A percentile compares a stretch with the other conserved stretches of the same genome.
Conservation (phyloP, 306 rosid genomes). For the Lathyrus tuberosus region DNA sequence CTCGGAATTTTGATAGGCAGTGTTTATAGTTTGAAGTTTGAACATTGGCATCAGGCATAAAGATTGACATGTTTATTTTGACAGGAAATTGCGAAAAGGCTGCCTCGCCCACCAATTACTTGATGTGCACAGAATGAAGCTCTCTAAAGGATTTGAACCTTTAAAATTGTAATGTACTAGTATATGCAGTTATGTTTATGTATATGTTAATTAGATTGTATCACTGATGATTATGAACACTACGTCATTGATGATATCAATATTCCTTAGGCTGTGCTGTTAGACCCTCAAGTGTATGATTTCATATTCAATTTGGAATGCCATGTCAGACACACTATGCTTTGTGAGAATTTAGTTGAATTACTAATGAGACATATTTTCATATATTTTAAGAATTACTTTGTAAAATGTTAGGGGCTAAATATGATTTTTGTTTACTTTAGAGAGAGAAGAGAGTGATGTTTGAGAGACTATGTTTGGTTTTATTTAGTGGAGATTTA, state of each 20-base stretch:
- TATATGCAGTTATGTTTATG: constrained; percentile 33
- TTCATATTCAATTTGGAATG: constrained; percentile 7
- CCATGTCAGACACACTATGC: neutral
- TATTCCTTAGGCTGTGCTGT: constrained; percentile 33
- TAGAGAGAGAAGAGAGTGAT: too few species aligned
- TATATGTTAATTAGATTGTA: constrained; percentile 40
- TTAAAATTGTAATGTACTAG: constrained; percentile 19
- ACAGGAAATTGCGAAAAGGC: constrained; percentile 60
- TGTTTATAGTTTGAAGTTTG: neutral
- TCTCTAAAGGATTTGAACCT: constrained; percentile 33
- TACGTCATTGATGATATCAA: constrained; percentile 29
- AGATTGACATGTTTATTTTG: constrained; percentile 21
- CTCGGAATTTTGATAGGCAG: neutral
- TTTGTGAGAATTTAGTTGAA: neutral
- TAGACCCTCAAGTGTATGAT: constrained; percentile 20
- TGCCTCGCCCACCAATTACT: constrained; percentile 53
- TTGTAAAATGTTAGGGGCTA: too few species aligned
- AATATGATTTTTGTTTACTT: too few species aligned
- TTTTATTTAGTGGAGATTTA: too few species aligned
- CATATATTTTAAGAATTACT: too few species aligned
- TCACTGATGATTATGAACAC: constrained; percentile 22
- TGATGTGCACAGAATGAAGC: constrained; percentile 34
- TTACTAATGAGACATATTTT: too few species aligned
- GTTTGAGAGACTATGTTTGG: too few species aligned
- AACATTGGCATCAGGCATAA: neutral